Evolutionary conservation across 2,329 filamentous ascomycete genomes (phyloP), one percentile per base, ranked within the genome.

Genomic region (Sporothrix dimorphospora): DNA sequence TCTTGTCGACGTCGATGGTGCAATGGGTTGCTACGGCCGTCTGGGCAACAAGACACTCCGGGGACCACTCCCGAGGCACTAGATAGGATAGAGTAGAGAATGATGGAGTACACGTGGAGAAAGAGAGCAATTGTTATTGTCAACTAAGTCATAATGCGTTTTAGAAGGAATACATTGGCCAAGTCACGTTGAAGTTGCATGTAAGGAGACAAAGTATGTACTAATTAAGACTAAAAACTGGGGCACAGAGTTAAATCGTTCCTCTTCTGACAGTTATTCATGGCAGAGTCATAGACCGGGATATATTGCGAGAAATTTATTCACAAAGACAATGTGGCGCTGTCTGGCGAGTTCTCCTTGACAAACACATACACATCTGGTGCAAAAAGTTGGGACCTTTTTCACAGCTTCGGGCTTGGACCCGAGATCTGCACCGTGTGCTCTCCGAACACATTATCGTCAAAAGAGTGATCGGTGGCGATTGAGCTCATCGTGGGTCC

Each of bases 11-110:
- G 76, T 77, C 8, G 75, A 83, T 55, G 82, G 82, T 5, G 74
- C 74, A n/a, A 74, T 82, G 66, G 81, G 80, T 19, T 84, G 82
- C 76, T 83, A 80, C 73, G 76, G 76, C 47, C 77, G 78, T 42
- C 69, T 77, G 12, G 82, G 82, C n/a, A 82, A 81, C 76, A 80
- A 79, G 75, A 79, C 80, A 5, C 71, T 70, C 1, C 47, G 27
- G 4, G 57, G 65, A 0, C 72, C 73, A 14, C 69, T 21, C 4
- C 68, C 71, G 7, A 42, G 40, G 27, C 27, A 47, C 4, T 61
- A 34, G 30, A 55, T 49, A n/a, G 7, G 2, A 47, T 21, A n/a
- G 12, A 27, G 27, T 27, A 51, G 24, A 24, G 6, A 6, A n/a
- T 6, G 21, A 19, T 45, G 38, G 3, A 9, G 21, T 16, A 14